phyloP scores from a whole-genome alignment of 495 filamentous ascomycete species.

The Glarea lozoyensis region DNA sequence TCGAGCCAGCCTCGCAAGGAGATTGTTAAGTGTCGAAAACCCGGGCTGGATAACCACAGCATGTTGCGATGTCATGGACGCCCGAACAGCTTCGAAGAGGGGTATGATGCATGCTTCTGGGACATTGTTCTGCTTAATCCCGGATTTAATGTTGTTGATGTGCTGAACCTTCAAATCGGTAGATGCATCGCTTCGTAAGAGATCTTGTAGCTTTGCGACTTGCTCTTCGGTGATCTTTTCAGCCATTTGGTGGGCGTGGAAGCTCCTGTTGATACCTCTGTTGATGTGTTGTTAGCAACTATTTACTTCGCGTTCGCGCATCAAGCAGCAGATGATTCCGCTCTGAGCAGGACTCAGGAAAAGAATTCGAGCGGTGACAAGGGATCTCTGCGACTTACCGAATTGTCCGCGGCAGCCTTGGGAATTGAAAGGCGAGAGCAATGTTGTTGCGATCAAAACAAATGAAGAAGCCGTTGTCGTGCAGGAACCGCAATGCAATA shows the following conservation, averaged over 20 bases:
- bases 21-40: constrained; percentile 77
- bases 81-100: constrained; percentile 65
- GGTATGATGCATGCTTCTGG: constrained; percentile 60
- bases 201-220: constrained; percentile 53
- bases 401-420: no score
- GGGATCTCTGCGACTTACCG: no score
- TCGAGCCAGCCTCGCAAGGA: constrained; percentile 71
- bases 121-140: constrained; percentile 82
- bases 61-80: constrained; percentile 63
- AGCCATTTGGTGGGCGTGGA: constrained; percentile 26
- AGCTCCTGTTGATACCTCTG: constrained; percentile 1
- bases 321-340: no score
- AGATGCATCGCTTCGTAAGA: constrained; percentile 60
- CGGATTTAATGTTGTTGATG: constrained; percentile 66
- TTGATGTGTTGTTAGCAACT: constrained; percentile 8
- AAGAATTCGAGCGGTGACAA: no score
- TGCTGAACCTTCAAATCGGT: constrained; percentile 63
- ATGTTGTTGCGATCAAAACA: no score
- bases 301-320: no score
- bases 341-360: no score
- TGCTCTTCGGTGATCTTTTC: constrained; percentile 53
- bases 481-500: no score
- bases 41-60: constrained; percentile 59
- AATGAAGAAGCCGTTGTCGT: no score
- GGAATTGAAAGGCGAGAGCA: no score